Evolutionary conservation across 1,284 basidiomycete genomes (phyloP), one percentile per base, ranked within the genome.

Genomic region (Leccinum solheimii): DNA sequence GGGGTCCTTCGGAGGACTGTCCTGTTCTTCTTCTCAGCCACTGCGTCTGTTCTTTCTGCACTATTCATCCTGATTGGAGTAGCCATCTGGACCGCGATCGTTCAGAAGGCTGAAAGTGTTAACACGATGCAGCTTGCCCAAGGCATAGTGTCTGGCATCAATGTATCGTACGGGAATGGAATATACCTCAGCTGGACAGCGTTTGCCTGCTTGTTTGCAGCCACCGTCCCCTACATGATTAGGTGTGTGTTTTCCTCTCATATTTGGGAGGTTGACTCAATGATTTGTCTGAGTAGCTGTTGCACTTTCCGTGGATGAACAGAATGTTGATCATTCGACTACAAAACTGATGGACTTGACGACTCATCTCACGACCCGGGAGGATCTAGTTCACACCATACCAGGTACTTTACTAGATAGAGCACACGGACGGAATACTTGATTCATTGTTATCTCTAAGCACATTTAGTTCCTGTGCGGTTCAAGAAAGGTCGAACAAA

Each of bases 31-130:
- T 63, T 86, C 27, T 91, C 91, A 1, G 83, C 88, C 3, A 73
- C 82, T 2, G 82, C 88, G 67, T 81, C 88, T 27, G 75, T 87
- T 58, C 65, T 88, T 32, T 86, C 86, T 32, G 83, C 83, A 56
- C 61, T 89, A 21, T 80, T 90, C 60, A 71, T 91, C 55, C 79
- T 93, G 55, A 83, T 90, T 43, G 89, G 86, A 19, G 86, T 86
- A 13, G 81, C 84, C 45, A 85, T 92, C 62, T 93, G 90, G 88
- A 92, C 91, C 3, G 83, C 86, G 54, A 80, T 91, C 56, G 81
- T 93, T 51, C 83, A 86, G 67, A 88, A 86, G 70, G 78, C 81
- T 3, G 77, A 86, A 67, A 76, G 75, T 32, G 79, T 92, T 62
- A 91, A 91, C 70, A 71, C 76, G 38, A 67, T 83, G 60, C 66